These are phyloP conservation scores for Trichomonascus vanleenenianus DNA, from an alignment of 805 yeast genomes.

Conservation along the genomic window DNA sequence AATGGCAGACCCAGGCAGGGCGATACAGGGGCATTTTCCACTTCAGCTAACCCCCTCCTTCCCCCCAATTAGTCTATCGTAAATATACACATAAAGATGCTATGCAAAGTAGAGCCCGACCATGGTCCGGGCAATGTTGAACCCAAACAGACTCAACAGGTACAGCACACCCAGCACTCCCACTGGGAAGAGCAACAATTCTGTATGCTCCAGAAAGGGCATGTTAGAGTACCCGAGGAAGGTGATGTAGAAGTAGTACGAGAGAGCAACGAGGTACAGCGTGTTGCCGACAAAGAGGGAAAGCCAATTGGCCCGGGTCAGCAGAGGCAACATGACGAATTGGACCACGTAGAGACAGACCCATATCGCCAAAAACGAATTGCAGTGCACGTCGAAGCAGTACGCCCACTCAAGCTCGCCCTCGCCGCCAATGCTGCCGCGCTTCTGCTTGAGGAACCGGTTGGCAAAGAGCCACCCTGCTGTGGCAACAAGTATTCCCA, in stretches of 20 bases:
- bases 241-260: slow-evolving; percentile 71
- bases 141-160: slow-evolving; percentile 54
- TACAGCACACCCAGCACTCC: slow-evolving; percentile 52
- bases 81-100: neutral
- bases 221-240: slow-evolving; percentile 83
- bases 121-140: slow-evolving; percentile 68
- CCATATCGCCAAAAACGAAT: slow-evolving; percentile 80
- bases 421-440: slow-evolving; percentile 28
- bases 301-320: slow-evolving; percentile 56
- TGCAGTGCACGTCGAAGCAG: slow-evolving; percentile 91
- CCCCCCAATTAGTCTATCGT: neutral
- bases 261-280: slow-evolving; percentile 62
- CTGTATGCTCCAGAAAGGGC: slow-evolving; percentile 59
- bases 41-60: slow-evolving; percentile 7
- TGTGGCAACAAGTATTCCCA: slow-evolving; percentile 65
- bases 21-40: slow-evolving; percentile 17
- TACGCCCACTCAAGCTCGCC: slow-evolving; percentile 79
- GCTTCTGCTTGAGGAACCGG: slow-evolving; percentile 39
- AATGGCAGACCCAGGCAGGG: slow-evolving; percentile 7
- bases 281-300: slow-evolving; percentile 72
- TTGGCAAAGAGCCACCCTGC: slow-evolving; percentile 67
- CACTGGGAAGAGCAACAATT: slow-evolving; percentile 54
- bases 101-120: slow-evolving; percentile 35
- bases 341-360: slow-evolving; percentile 64
- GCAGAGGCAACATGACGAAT: slow-evolving; percentile 64